These are phyloP conservation scores for Ceratocystis albifundus DNA, from an alignment of 2,329 filamentous ascomycete species.

Conservation along the genomic window DNA sequence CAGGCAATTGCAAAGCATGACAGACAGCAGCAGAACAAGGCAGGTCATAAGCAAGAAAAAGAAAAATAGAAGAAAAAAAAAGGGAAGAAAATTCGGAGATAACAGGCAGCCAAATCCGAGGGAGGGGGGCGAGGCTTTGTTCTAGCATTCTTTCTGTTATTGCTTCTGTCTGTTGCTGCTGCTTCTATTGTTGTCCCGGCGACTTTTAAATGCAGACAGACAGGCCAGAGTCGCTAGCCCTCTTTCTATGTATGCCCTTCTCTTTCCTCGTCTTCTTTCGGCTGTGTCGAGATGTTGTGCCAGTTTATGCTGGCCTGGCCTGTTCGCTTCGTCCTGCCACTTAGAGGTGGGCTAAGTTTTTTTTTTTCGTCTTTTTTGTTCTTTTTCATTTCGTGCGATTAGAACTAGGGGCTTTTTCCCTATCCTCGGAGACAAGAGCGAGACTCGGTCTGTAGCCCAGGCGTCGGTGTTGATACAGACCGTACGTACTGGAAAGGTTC, in stretches of 20 bases:
- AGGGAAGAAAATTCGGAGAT: not conserved
- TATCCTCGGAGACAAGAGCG: not conserved
- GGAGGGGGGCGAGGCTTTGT: not conserved
- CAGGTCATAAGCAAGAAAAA: not conserved
- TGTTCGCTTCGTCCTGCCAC: slow-evolving; percentile 9
- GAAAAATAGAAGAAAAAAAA: not conserved
- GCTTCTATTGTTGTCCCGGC: not conserved
- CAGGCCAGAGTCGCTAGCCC: not conserved
- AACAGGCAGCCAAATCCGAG: not conserved
- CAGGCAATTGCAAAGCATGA: not conserved
- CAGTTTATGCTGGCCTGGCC: not conserved
- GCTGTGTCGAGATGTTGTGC: not conserved
- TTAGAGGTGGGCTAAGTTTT: not conserved
- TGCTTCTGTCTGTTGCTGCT: not conserved
- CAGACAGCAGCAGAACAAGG: not conserved
- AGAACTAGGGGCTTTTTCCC: too few species aligned
- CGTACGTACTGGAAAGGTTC: too few species aligned
- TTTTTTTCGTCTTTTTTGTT: not conserved
- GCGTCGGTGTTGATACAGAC: too few species aligned
- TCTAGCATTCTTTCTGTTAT: not conserved
- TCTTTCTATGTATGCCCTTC: not conserved
- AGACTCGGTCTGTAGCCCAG: not conserved
- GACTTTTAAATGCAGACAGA: not conserved
- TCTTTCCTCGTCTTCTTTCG: not conserved
- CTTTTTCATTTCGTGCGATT: too few species aligned